Evolutionary conservation across 164 flowering plant species (phyloP).

Genomic region (Sedum album): DNA sequence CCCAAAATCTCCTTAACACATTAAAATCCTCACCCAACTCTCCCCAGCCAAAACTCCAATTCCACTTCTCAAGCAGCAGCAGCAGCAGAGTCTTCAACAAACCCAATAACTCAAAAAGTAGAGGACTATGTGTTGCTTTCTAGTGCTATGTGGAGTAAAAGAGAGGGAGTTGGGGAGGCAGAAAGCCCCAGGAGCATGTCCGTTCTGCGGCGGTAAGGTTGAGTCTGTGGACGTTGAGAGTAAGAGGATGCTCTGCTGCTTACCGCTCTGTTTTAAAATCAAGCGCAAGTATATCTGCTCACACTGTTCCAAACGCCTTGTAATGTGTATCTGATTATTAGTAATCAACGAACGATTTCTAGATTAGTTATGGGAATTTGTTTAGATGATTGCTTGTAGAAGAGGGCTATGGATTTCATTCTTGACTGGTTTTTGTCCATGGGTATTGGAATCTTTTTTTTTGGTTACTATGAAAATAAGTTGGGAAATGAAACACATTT

Average conservation of each 20-base stretch:
- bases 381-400: too few relatives aligned
- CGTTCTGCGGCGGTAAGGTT: neutral
- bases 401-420: neutral
- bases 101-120: neutral
- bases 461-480: neutral
- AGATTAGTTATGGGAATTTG: neutral
- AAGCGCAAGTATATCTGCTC: neutral
- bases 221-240: neutral
- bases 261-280: conserved; percentile 7
- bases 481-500: neutral
- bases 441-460: neutral
- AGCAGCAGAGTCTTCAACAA: neutral
- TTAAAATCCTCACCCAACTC: neutral
- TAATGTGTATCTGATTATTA: neutral
- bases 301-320: neutral
- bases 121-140: neutral
- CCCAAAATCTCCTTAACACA: neutral
- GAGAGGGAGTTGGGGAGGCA: conserved; percentile 4
- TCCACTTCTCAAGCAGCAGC: neutral
- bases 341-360: neutral
- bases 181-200: neutral
- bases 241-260: neutral
- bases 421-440: neutral
- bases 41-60: neutral
- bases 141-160: neutral